Conservation (phyloP, 2,329 filamentous ascomycete genomes). For the Penicillium sp. region DNA sequence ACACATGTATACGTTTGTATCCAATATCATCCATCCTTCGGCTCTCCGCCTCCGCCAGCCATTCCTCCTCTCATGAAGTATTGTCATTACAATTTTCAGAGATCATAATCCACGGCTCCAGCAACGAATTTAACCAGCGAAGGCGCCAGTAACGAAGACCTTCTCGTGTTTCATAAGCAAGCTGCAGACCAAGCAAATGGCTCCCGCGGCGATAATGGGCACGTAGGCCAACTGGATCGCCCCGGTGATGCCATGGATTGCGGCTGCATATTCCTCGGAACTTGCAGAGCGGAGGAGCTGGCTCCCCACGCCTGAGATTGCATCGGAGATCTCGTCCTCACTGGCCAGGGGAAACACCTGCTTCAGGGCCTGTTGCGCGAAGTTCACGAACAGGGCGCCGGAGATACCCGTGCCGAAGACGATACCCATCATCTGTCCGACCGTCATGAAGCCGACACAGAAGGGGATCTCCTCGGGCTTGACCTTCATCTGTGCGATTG, state of each 20-base stretch:
- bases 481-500: constrained; percentile 18
- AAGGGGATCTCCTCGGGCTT: constrained; percentile 2
- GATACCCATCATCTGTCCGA: background rate
- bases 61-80: too few relatives aligned
- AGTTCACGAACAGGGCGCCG: background rate
- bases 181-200: background rate
- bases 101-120: too few relatives aligned
- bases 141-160: too few relatives aligned
- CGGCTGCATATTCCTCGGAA: background rate
- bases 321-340: background rate
- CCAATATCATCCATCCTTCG: too few relatives aligned
- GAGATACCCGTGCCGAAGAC: background rate
- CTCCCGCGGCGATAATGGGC: background rate
- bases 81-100: too few relatives aligned
- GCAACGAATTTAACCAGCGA: too few relatives aligned
- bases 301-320: background rate
- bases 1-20: too few relatives aligned
- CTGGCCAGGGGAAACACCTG: background rate
- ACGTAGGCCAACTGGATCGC: background rate
- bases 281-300: background rate
- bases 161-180: background rate
- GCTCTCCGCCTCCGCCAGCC: too few relatives aligned
- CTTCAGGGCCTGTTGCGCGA: background rate
- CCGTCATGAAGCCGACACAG: constrained; percentile 4
- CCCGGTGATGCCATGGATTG: background rate